These are phyloP conservation scores for Fusarium chaquense DNA, from an alignment of 2,329 filamentous ascomycete species.

Conservation along the genomic window DNA sequence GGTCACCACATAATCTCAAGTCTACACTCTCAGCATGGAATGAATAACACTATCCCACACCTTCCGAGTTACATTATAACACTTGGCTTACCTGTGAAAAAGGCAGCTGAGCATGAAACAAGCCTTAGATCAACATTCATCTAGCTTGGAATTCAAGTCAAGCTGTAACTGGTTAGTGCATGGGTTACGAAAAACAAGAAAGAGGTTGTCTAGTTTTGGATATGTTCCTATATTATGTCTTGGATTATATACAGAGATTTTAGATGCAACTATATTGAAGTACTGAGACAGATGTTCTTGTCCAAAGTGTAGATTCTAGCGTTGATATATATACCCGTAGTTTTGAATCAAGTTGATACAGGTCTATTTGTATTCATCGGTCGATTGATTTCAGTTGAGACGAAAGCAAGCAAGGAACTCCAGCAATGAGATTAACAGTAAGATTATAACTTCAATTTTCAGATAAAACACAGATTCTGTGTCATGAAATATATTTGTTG, in stretches of 20 bases:
- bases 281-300: background rate
- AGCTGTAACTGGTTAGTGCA: too few species aligned
- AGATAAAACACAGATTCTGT: background rate
- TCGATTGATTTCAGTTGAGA: background rate
- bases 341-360: background rate
- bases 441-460: background rate
- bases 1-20: background rate
- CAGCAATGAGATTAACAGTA: too few species aligned
- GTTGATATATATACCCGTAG: background rate
- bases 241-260: background rate
- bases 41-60: background rate
- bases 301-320: background rate
- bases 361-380: background rate
- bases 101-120: background rate
- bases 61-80: too few species aligned
- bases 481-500: background rate
- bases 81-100: rapidly evolving
- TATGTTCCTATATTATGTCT: too few species aligned
- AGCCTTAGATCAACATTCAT: rapidly evolving
- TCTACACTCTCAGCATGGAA: background rate
- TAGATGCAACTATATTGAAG: background rate
- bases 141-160: background rate
- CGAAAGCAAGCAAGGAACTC: too few species aligned
- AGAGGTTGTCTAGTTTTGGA: background rate
- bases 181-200: background rate